Percentiles rank a stretch among this genome's conserved stretches.
These are phyloP conservation scores for Neurospora terricola DNA, from an alignment of 495 filamentous ascomycete species.

Conservation along the genomic window DNA sequence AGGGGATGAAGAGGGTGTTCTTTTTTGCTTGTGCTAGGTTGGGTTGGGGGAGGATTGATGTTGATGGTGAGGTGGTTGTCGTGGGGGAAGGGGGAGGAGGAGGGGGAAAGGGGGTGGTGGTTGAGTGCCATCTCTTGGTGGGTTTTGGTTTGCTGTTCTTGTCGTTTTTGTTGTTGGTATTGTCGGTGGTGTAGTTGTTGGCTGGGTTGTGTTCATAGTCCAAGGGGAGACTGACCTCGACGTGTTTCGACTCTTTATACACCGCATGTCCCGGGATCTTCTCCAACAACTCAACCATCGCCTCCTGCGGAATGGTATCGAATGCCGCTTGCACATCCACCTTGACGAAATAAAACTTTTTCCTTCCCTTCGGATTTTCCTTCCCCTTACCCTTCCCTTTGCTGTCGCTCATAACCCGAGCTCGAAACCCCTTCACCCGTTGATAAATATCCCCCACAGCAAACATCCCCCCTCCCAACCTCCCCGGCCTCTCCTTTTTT, in stretches of 20 bases:
- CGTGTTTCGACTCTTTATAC: constrained; percentile 68
- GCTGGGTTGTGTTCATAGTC: constrained; percentile 24
- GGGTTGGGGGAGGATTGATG: constrained; percentile 13
- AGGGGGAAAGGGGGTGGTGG: constrained; percentile 32
- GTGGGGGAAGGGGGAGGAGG: not conserved
- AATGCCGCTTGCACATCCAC: constrained; percentile 88
- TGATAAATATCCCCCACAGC: constrained; percentile 74
- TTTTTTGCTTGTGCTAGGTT: constrained; percentile 38
- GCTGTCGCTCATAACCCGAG: constrained; percentile 5
- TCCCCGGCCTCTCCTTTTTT: constrained; percentile 43
- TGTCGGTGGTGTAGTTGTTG: constrained; percentile 10
- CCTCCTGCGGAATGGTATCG: constrained; percentile 82
- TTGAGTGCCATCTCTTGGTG: constrained; percentile 53
- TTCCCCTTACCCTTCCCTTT: not conserved
- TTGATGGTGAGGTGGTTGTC: not conserved
- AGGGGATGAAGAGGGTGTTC: constrained; percentile 69
- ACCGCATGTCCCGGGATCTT: constrained; percentile 50
- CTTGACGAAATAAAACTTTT: constrained; percentile 67
- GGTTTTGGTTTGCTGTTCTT: constrained; percentile 10
- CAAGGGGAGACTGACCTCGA: constrained; percentile 41
- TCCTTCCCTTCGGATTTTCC: not conserved
- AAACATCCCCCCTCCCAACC: constrained; percentile 66
- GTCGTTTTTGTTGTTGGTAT: constrained; percentile 12
- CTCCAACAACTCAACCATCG: constrained; percentile 56
- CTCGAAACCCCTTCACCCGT: constrained; percentile 61